Conservation (phyloP, 2,329 filamentous ascomycete species). For the Blastomyces silverae region DNA sequence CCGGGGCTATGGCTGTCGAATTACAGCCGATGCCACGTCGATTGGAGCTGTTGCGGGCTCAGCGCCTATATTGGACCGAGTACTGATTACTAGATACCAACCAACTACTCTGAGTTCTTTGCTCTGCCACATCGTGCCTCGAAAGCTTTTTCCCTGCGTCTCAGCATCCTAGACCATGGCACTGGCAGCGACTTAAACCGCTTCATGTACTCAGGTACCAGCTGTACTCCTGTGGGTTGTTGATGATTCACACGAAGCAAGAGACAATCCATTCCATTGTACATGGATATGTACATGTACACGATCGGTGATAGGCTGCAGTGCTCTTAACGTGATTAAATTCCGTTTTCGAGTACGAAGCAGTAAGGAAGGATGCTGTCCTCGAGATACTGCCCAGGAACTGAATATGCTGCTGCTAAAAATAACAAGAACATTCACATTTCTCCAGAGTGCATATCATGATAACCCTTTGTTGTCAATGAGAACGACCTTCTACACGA, state of each 20-base stretch:
- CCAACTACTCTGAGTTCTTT: neutral
- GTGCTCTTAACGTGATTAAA: no score
- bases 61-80: neutral
- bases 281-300: neutral
- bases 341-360: neutral
- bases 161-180: neutral
- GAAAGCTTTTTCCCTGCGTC: neutral
- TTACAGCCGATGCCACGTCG: neutral
- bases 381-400: neutral
- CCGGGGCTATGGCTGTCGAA: neutral
- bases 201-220: neutral
- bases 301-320: neutral
- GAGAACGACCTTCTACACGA: neutral
- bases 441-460: neutral
- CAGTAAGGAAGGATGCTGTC: no score
- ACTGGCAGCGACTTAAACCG: neutral
- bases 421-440: neutral
- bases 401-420: neutral
- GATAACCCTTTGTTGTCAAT: neutral
- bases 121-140: neutral
- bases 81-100: neutral
- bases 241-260: neutral
- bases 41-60: neutral
- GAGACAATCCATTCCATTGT: neutral
- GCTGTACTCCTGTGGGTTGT: neutral